phyloP scores from a whole-genome alignment of 2,329 filamentous ascomycete genomes.

The Alternaria angustiovoidea region DNA sequence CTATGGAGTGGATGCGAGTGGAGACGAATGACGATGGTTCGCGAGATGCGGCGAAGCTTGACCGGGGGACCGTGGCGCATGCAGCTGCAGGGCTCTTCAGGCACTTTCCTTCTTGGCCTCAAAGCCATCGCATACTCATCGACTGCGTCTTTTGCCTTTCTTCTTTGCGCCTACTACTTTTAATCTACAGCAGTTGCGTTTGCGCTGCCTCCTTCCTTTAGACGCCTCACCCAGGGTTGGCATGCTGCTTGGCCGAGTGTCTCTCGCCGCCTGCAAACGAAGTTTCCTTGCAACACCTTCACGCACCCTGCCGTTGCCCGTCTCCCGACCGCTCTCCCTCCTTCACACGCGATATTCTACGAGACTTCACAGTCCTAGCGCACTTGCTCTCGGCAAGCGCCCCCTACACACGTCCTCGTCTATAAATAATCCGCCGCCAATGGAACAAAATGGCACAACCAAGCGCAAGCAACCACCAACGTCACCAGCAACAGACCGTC shows the following conservation, averaged over 20 bases:
- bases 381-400: conserved; percentile 16
- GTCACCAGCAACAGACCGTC: conserved; percentile 57
- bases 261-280: conserved; percentile 42
- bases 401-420: conserved; percentile 7
- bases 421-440: conserved; percentile 36
- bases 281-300: conserved; percentile 30
- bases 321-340: conserved; percentile 11
- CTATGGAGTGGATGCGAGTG: conserved; percentile 1
- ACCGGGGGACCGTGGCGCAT: conserved; percentile 20
- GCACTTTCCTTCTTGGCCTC: conserved; percentile 12
- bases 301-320: conserved; percentile 15
- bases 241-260: conserved; percentile 43
- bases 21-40: conserved; percentile 11
- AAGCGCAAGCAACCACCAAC: conserved; percentile 66
- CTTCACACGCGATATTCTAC: conserved; percentile 7
- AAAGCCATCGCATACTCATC: conserved; percentile 9
- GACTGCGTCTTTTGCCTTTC: background rate
- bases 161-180: conserved; percentile 10
- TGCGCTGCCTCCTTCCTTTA: conserved; percentile 8
- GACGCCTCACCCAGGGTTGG: conserved; percentile 17
- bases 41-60: conserved; percentile 12
- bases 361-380: conserved; percentile 7
- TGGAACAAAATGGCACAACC: conserved; percentile 61
- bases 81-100: conserved; percentile 26
- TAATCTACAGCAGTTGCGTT: conserved; percentile 13